Conservation (phyloP, 192 early-diverging fungal species). For the Backusella macrospora region DNA sequence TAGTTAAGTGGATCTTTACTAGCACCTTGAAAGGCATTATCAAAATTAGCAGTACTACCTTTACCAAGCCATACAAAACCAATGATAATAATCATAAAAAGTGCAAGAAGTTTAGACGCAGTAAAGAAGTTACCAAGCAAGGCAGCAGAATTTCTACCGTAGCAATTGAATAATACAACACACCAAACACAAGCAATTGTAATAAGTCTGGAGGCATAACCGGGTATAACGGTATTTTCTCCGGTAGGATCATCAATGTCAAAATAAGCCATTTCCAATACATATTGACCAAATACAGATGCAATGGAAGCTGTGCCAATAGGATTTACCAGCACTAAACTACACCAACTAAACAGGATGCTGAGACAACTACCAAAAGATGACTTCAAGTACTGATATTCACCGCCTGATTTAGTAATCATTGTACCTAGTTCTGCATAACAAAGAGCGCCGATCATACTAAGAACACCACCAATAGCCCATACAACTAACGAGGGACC, state of each 20-base stretch:
- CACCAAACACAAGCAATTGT: constrained; percentile 39
- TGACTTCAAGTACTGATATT: constrained; percentile 78
- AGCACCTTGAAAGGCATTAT: constrained; percentile 55
- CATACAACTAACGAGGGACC: constrained; percentile 72
- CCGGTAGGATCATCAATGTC: constrained; percentile 8
- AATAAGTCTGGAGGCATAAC: constrained; percentile 27
- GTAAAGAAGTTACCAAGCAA: constrained; percentile 72
- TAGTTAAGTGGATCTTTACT: constrained; percentile 61
- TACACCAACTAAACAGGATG: constrained; percentile 59
- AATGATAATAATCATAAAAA: constrained; percentile 66
- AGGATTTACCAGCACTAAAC: constrained; percentile 52
- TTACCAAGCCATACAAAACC: constrained; percentile 69
- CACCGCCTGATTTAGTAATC: constrained; percentile 81
- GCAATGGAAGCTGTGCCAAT: constrained; percentile 53
- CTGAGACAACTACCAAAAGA: constrained; percentile 61
- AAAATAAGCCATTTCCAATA: constrained; percentile 55
- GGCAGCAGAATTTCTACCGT: constrained; percentile 44
- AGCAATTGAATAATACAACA: constrained; percentile 43
- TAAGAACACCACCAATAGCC: constrained; percentile 69
- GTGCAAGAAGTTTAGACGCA: constrained; percentile 64
- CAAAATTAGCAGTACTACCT: constrained; percentile 48
- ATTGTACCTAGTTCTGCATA: constrained; percentile 91
- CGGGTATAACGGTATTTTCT: constrained; percentile 13
- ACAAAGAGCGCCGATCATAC: constrained; percentile 78
- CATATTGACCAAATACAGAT: constrained; percentile 71